Evolutionary conservation across 768 basidiomycete species (phyloP).

Genomic region (Collybiopsis luxurians): DNA sequence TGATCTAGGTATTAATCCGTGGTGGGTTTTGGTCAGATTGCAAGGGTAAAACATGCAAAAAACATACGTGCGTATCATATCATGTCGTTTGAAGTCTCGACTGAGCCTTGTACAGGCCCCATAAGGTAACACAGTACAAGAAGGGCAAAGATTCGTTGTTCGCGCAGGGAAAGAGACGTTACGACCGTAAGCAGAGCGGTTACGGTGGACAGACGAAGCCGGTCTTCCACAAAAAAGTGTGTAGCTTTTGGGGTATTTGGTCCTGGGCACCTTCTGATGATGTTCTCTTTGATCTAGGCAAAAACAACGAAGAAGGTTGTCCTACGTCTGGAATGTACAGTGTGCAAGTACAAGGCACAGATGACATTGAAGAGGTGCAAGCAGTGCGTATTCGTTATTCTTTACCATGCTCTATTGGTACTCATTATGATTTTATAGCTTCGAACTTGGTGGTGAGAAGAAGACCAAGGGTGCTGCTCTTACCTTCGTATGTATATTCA

Average conservation of each 20-base stretch:
- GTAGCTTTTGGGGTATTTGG: constrained; percentile 17
- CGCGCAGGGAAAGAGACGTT: constrained; percentile 99
- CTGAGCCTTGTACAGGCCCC: constrained; percentile 57
- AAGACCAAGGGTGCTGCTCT: constrained; percentile 98
- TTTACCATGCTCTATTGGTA: background rate
- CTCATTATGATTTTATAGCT: constrained; percentile 45
- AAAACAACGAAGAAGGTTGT: constrained; percentile 99
- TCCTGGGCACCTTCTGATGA: background rate
- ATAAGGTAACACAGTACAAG: constrained; percentile 99
- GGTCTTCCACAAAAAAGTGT: constrained; percentile 99
- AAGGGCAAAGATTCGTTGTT: constrained; percentile 98
- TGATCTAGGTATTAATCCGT: background rate
- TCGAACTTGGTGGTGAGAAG: constrained; percentile 99
- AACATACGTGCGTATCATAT: constrained; percentile 78
- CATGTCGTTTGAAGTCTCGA: constrained; percentile 5
- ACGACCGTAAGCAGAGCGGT: constrained; percentile 97
- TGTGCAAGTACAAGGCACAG: constrained; percentile 99
- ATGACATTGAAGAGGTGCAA: constrained; percentile 98
- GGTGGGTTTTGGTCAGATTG: constrained; percentile 52
- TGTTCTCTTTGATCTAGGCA: constrained; percentile 44
- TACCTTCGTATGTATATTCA: constrained; percentile 69
- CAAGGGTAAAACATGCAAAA: constrained; percentile 96
- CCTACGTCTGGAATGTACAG: constrained; percentile 94
- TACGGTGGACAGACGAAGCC: constrained; percentile 99
- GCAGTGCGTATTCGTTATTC: constrained; percentile 57